These are phyloP conservation scores for Cryphonectria nitschkei DNA, from an alignment of 2,329 filamentous ascomycete genomes.

Conservation along the genomic window DNA sequence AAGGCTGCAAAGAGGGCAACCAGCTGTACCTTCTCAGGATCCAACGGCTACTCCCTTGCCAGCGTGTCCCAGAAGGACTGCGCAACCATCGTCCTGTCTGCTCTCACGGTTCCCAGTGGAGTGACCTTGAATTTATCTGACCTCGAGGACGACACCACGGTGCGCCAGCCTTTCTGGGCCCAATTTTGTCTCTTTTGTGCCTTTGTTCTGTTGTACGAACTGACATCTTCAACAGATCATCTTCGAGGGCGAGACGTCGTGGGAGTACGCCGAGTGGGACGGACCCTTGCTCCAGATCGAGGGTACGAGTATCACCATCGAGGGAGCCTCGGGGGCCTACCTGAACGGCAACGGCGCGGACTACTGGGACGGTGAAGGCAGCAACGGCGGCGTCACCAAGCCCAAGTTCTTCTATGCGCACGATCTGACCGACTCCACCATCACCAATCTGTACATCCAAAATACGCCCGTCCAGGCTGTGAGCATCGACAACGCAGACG, in stretches of 20 bases:
- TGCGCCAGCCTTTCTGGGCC: conserved; percentile 42
- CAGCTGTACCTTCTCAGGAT: conserved; percentile 58
- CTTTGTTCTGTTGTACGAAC: conserved; percentile 13
- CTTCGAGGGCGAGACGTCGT: conserved; percentile 68
- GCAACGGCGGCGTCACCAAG: conserved; percentile 63
- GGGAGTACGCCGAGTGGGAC: conserved; percentile 67
- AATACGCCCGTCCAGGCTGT: conserved; percentile 60
- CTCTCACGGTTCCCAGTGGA: conserved; percentile 59
- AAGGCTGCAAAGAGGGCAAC: conserved; percentile 27
- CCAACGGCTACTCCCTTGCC: conserved; percentile 43
- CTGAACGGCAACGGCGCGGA: conserved; percentile 59
- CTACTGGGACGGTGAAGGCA: conserved; percentile 65
- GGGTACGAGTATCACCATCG: conserved; percentile 57
- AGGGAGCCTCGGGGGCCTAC: conserved; percentile 52
- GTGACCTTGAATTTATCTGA: conserved; percentile 61
- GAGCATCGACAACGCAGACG: conserved; percentile 45
- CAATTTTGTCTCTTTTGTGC: too few species aligned
- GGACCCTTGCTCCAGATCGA: conserved; percentile 66
- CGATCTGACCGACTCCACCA: conserved; percentile 51
- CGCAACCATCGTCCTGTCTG: conserved; percentile 54
- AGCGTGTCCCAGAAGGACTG: conserved; percentile 54
- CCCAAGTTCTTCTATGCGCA: conserved; percentile 64
- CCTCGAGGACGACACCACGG: conserved; percentile 45
- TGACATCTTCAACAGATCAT: conserved; percentile 45
- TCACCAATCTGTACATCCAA: conserved; percentile 53